A percentile compares a stretch with the other conserved stretches of the same genome.
phyloP scores from a whole-genome alignment of 495 filamentous ascomycete species.

The Opeltia flavorubescens region DNA sequence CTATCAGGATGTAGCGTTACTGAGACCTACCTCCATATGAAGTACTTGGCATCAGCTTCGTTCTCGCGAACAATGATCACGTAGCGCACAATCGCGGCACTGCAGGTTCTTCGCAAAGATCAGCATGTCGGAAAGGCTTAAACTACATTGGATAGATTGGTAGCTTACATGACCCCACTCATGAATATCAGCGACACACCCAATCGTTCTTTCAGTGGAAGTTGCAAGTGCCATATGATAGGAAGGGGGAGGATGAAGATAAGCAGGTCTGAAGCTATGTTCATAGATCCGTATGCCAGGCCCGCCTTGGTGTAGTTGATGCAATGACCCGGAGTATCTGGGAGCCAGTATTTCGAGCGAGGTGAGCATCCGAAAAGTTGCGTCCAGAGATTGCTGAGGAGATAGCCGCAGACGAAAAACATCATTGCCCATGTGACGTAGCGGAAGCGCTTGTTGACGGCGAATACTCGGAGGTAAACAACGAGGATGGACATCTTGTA shows the following conservation, averaged over 20 bases:
- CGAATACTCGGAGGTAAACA: constrained; percentile 27
- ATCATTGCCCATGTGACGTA: constrained; percentile 25
- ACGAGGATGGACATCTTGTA: constrained; percentile 27
- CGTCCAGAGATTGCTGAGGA: constrained; percentile 25
- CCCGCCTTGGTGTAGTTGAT: constrained; percentile 21
- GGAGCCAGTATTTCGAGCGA: constrained; percentile 23
- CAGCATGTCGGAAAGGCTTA: constrained; percentile 20
- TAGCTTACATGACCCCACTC: constrained; percentile 19
- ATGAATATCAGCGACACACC: constrained; percentile 30
- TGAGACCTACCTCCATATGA: constrained; percentile 14
- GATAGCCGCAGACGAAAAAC: constrained; percentile 28
- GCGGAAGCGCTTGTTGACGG: constrained; percentile 21
- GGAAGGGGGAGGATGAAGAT: constrained; percentile 26
- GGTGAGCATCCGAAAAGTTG: constrained; percentile 28
- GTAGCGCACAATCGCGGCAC: constrained; percentile 22
- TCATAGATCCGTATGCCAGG: constrained; percentile 21
- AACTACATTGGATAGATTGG: constrained; percentile 17
- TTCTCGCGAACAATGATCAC: constrained; percentile 5
- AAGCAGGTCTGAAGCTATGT: constrained; percentile 25
- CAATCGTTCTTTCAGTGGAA: constrained; percentile 25
- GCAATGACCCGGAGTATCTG: constrained; percentile 22
- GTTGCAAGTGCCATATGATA: constrained; percentile 24
- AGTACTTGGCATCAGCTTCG: constrained; percentile 5
- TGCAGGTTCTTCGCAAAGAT: constrained; percentile 23
- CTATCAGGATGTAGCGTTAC: constrained; percentile 19